Evolutionary conservation across 768 basidiomycete species (phyloP).

Genomic region (Filobasidium floriforme): DNA sequence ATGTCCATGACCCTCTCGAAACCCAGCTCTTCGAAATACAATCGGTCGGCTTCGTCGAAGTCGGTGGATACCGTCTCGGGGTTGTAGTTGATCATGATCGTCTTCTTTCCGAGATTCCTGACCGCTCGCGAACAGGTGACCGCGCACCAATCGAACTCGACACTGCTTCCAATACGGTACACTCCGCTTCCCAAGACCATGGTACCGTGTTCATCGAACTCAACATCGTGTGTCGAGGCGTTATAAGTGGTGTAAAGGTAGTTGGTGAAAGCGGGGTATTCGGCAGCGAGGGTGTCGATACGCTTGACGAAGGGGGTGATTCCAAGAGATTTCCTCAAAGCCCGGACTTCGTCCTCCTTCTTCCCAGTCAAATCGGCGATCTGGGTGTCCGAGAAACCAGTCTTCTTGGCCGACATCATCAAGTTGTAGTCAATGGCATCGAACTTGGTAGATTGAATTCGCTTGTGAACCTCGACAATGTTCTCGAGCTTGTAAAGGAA

Average conservation of each 20-base stretch:
- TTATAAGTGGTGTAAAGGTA: slow-evolving; percentile 99
- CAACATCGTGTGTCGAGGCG: slow-evolving; percentile 87
- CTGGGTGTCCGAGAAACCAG: slow-evolving; percentile 91
- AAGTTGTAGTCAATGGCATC: slow-evolving; percentile 65
- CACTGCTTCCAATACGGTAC: slow-evolving; percentile 94
- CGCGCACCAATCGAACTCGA: slow-evolving; percentile 99
- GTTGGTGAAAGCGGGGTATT: slow-evolving; percentile 97
- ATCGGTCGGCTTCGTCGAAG: slow-evolving; percentile 96
- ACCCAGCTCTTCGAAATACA: slow-evolving; percentile 98
- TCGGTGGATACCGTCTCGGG: slow-evolving; percentile 99
- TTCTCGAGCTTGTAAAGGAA: slow-evolving; percentile 99
- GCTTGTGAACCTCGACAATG: slow-evolving; percentile 79
- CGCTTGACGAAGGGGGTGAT: slow-evolving; percentile 97
- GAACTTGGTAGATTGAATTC: slow-evolving; percentile 63
- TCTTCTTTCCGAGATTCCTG: slow-evolving; percentile 82
- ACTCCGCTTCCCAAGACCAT: slow-evolving; percentile 98
- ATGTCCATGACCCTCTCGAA: slow-evolving; percentile 99
- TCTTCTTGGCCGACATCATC: slow-evolving; percentile 78
- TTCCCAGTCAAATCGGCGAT: slow-evolving; percentile 72
- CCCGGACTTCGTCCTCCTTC: slow-evolving; percentile 70
- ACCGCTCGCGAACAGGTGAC: slow-evolving; percentile 93
- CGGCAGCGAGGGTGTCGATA: slow-evolving; percentile 96
- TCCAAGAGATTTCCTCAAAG: slow-evolving; percentile 72
- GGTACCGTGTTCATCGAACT: slow-evolving; percentile 93
- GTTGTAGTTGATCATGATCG: slow-evolving; percentile 99